A percentile compares a stretch with the other conserved stretches of the same genome.
These are phyloP conservation scores for Holtermanniella nyarrowii DNA, from an alignment of 768 basidiomycete species.

Conservation along the genomic window DNA sequence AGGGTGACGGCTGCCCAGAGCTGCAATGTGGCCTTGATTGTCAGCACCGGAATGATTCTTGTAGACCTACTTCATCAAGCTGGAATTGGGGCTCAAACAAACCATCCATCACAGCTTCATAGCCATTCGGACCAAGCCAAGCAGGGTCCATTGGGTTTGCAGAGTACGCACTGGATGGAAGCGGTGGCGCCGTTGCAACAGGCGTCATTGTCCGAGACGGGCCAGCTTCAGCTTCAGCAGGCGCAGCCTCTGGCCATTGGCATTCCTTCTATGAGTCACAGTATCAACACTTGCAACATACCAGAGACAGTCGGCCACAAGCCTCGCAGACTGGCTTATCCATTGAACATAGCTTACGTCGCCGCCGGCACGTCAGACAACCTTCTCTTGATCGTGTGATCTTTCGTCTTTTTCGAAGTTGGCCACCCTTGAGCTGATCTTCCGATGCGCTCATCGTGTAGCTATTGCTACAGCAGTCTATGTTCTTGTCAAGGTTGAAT, in stretches of 20 bases:
- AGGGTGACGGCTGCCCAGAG: slow-evolving; percentile 24
- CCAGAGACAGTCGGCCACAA: slow-evolving; percentile 20
- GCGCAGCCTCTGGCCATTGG: not conserved
- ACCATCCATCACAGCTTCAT: not conserved
- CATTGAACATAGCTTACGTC: slow-evolving; percentile 26
- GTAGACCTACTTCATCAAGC: not conserved
- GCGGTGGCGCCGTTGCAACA: not conserved
- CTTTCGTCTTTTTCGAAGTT: slow-evolving; percentile 14
- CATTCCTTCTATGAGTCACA: not conserved
- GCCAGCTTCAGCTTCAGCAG: not conserved
- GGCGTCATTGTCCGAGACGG: not conserved
- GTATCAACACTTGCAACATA: slow-evolving; percentile 2
- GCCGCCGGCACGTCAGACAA: slow-evolving; percentile 25
- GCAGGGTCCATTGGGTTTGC: too few relatives aligned
- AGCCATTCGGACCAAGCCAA: not conserved
- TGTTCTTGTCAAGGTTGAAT: too few relatives aligned
- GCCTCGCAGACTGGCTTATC: slow-evolving; percentile 19
- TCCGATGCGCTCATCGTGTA: too few relatives aligned
- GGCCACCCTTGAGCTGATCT: not conserved
- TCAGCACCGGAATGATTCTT: not conserved
- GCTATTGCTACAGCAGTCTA: too few relatives aligned
- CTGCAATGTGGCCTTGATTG: slow-evolving; percentile 17
- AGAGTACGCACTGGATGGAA: not conserved
- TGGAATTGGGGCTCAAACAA: not conserved
- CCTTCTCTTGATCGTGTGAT: slow-evolving; percentile 21